These are phyloP conservation scores for Cenococcum geophilum DNA, from an alignment of 495 filamentous ascomycete species.

Conservation along the genomic window DNA sequence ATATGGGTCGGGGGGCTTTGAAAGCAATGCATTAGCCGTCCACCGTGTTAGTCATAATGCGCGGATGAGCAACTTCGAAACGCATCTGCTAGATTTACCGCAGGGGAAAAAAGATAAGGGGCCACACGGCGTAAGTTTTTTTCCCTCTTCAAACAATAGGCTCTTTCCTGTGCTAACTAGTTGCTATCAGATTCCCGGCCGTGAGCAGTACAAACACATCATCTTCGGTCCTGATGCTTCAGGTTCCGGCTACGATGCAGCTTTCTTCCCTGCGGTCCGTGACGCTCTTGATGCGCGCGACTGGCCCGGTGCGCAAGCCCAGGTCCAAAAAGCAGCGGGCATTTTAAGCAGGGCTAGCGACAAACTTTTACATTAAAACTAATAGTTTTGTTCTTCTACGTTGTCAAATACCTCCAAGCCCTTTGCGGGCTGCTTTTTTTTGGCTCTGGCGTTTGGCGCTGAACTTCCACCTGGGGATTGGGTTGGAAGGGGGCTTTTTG, in stretches of 20 bases:
- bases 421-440: not conserved
- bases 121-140: constrained; percentile 54
- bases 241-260: constrained; percentile 69
- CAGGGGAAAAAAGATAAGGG: constrained; percentile 46
- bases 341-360: constrained; percentile 62
- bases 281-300: constrained; percentile 70
- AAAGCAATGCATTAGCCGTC: constrained; percentile 57
- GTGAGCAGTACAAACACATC: constrained; percentile 92
- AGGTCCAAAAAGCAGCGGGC: constrained; percentile 64
- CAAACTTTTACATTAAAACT: constrained; percentile 44
- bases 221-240: constrained; percentile 69
- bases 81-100: constrained; percentile 66
- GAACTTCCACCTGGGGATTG: not conserved
- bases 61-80: constrained; percentile 68
- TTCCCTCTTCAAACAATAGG: not conserved
- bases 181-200: constrained; percentile 61
- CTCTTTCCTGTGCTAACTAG: not conserved
- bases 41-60: constrained; percentile 56
- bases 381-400: not conserved
- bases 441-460: not conserved
- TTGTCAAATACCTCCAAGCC: not conserved
- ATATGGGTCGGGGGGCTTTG: constrained; percentile 60
- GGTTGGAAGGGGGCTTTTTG: not conserved
- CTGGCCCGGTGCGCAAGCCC: constrained; percentile 61
- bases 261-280: constrained; percentile 77